A percentile compares a stretch with the other conserved stretches of the same genome.
Conservation (phyloP, 2,329 filamentous ascomycete genomes). For the Akanthomyces muscarius region DNA sequence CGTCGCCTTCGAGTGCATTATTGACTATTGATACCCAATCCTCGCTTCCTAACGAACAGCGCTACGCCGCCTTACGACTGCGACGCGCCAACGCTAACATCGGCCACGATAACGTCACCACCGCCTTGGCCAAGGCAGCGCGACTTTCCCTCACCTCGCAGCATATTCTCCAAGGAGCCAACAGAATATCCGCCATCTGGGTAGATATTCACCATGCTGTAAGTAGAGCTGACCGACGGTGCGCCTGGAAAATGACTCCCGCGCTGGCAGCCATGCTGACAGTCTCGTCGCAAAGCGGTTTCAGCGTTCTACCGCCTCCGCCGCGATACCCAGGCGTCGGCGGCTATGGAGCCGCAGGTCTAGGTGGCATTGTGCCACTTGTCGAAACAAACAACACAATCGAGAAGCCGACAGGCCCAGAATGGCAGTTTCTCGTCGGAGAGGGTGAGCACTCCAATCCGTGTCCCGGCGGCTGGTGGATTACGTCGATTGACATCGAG, state of each 20-base stretch:
- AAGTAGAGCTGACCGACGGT: not conserved
- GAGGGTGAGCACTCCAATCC: conserved; percentile 59
- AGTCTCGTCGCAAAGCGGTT: conserved; percentile 18
- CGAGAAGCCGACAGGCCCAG: conserved; percentile 71
- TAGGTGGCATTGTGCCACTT: conserved; percentile 66
- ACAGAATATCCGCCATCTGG: not conserved
- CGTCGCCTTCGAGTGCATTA: not conserved
- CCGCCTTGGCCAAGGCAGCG: not conserved
- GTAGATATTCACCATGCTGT: not conserved
- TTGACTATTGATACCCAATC: not conserved
- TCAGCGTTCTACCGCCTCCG: conserved; percentile 79
- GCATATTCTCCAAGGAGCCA: not conserved
- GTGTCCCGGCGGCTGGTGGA: not conserved
- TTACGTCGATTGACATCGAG: not conserved
- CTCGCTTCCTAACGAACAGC: not conserved
- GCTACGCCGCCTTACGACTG: not conserved
- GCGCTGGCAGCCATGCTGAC: conserved; percentile 1
- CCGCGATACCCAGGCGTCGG: conserved; percentile 74
- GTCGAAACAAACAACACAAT: conserved; percentile 94
- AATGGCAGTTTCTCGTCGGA: conserved; percentile 87
- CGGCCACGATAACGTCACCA: conserved; percentile 6
- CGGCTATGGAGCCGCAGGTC: conserved; percentile 66
- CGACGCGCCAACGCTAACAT: not conserved
- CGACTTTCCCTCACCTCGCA: not conserved
- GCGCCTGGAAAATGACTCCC: not conserved